Base-by-base conservation (phyloP, 2,329 filamentous ascomycete species). In the Pseudonectria buxi region DNA sequence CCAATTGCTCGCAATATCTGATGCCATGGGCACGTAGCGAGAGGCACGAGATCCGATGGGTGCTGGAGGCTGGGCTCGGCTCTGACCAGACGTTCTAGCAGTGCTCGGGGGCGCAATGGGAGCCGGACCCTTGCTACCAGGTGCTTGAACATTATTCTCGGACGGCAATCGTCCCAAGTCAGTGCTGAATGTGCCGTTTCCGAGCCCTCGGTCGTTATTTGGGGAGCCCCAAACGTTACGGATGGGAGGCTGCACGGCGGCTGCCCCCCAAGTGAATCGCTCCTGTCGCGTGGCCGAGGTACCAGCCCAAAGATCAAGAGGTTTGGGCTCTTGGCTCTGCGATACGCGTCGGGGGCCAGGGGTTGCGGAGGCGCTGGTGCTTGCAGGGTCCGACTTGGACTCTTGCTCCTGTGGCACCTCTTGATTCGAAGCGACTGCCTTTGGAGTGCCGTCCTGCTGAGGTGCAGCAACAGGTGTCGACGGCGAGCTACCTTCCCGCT, bases 211-310 rank as follows among this genome's bases (percentile, higher is more conserved):
- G 46, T 85, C 79, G 48, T 75, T 81, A 36, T 77, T 76, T n/a
- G 79, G 81, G 28, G 82, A 77, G 13, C 79, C 83, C 84, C 84
- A 89, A 13, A 88, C 81, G 53, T 82, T 86, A 31, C 72, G 68
- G 10, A 68, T 57, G 10, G 64, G 44, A 29, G 66, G 62, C 31
- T 69, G 71, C 26, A 62, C 54, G 14, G 55, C 54, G 18, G 63
- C 51, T 18, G 62, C 63, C 76, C 77, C 80, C 2, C 68, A 60
- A 10, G 68, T 56, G 34, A 68, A 69, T 30, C 70, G 64, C 14
- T 78, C 74, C 15, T 67, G 45, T 30, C 67, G 64, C 7, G 65
- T 47, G 13, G 55, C 56, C 10, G 50, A 46, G 14, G 56, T 46
- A 6, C 55, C 58, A 34, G 54, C 58, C 69, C 69, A 65, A 25